Conservation (phyloP, 2,329 filamentous ascomycete genomes). For the Monilinia aucupariae region DNA sequence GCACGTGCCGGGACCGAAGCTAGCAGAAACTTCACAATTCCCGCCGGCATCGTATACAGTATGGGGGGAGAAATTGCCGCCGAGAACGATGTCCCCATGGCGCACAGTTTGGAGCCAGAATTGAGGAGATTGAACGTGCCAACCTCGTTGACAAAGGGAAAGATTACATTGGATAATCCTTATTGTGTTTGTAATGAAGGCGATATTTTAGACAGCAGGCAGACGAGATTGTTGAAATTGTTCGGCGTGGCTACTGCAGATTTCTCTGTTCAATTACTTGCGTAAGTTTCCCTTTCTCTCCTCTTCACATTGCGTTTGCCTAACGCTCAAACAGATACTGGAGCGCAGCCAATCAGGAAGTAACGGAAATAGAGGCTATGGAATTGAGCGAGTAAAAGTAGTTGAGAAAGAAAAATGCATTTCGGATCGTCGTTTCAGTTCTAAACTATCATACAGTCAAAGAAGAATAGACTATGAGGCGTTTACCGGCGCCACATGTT, state of each 20-base stretch:
- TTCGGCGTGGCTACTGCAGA: constrained; percentile 88
- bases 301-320: neutral
- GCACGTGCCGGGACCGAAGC: constrained; percentile 79
- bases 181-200: constrained; percentile 71
- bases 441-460: constrained; percentile 34
- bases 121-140: constrained; percentile 85
- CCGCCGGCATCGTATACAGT: constrained; percentile 75
- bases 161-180: constrained; percentile 62
- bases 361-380: constrained; percentile 51
- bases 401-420: constrained; percentile 21
- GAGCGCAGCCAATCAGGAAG: constrained; percentile 52
- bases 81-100: constrained; percentile 79
- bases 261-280: constrained; percentile 76
- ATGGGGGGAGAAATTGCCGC: constrained; percentile 71
- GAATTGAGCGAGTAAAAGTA: constrained; percentile 37
- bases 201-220: constrained; percentile 78
- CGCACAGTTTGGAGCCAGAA: constrained; percentile 85
- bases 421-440: constrained; percentile 12
- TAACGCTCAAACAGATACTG: constrained; percentile 48
- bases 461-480: constrained; percentile 27
- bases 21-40: constrained; percentile 70
- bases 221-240: constrained; percentile 89
- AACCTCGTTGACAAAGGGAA: constrained; percentile 81
- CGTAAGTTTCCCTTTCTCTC: constrained; percentile 44
- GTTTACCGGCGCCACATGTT: constrained; percentile 34